Percentiles rank a stretch among this genome's conserved stretches.
Evolutionary conservation across 257 asterid species (phyloP).

Genomic region (Voacanga thouarsii): DNA sequence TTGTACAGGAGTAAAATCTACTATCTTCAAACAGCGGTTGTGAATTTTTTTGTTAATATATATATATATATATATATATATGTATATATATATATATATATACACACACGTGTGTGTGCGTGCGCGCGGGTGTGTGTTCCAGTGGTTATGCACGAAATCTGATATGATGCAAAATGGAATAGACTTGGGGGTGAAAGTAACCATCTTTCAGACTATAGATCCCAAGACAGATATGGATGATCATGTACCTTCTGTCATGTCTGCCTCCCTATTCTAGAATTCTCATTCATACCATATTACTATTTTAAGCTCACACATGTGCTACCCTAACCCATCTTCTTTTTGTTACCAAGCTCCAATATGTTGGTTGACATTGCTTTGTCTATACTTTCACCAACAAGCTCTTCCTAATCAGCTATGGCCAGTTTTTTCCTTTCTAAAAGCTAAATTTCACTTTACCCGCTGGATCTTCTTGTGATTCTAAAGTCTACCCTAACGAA

Average conservation of each 20-base stretch:
- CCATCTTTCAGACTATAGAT: slow-evolving; percentile 4
- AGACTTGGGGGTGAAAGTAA: background rate
- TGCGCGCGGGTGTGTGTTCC: too few species aligned
- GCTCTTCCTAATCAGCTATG: slow-evolving; percentile 3
- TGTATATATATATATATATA: too few species aligned
- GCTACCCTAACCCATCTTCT: background rate
- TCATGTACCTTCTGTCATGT: slow-evolving; percentile 25
- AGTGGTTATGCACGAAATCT: background rate
- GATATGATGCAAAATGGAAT: background rate
- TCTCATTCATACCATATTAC: slow-evolving; percentile 8
- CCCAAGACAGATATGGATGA: slow-evolving; percentile 22
- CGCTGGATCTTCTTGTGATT: background rate
- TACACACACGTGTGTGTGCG: too few species aligned
- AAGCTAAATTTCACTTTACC: background rate
- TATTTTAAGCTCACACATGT: slow-evolving; percentile 14
- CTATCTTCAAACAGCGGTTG: too few species aligned
- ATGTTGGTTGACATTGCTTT: background rate
- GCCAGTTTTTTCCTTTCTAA: too few species aligned
- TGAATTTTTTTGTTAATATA: too few species aligned
- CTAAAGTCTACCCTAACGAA: background rate
- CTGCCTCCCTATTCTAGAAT: slow-evolving; percentile 14
- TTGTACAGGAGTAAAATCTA: too few species aligned
- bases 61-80: too few species aligned
- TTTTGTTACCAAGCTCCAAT: background rate
- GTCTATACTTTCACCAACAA: slow-evolving; percentile 1